A percentile compares a stretch with the other conserved stretches of the same genome.
phyloP scores from a whole-genome alignment of 108 stramenopile species.

The Asterionellopsis glacialis region DNA sequence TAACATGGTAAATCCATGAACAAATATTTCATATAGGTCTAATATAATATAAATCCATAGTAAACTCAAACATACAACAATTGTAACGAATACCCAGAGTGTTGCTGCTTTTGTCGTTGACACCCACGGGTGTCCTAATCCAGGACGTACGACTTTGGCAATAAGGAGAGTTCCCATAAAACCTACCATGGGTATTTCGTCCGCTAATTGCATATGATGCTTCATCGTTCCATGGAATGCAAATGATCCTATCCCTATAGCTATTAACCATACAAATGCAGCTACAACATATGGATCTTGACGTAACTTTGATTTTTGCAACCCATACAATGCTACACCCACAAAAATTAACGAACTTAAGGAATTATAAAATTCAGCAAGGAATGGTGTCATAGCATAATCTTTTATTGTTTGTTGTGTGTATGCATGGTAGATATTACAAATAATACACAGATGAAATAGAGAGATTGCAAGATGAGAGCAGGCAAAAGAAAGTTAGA shows the following conservation, averaged over 20 bases:
- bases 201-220: background rate
- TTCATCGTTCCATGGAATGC: background rate
- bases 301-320: background rate
- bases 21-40: background rate
- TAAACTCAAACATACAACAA: background rate
- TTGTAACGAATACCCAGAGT: background rate
- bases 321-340: background rate
- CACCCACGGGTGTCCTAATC: background rate
- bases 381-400: background rate
- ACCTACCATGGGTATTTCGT: slow-evolving; percentile 6
- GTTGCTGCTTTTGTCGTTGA: background rate
- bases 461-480: no score
- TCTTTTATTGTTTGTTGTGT: background rate
- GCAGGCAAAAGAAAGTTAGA: no score
- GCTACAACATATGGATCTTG: background rate
- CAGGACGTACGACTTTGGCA: background rate
- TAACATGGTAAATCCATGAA: background rate
- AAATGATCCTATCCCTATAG: slow-evolving; percentile 1
- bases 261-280: background rate
- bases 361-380: slow-evolving; percentile 2
- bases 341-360: background rate
- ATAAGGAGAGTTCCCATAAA: background rate
- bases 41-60: background rate
- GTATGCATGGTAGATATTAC: no score
- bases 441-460: no score